A percentile compares a stretch with the other conserved stretches of the same genome.
These are phyloP conservation scores for Emmonsia crescens DNA, from an alignment of 2,329 filamentous ascomycete species.

Conservation along the genomic window DNA sequence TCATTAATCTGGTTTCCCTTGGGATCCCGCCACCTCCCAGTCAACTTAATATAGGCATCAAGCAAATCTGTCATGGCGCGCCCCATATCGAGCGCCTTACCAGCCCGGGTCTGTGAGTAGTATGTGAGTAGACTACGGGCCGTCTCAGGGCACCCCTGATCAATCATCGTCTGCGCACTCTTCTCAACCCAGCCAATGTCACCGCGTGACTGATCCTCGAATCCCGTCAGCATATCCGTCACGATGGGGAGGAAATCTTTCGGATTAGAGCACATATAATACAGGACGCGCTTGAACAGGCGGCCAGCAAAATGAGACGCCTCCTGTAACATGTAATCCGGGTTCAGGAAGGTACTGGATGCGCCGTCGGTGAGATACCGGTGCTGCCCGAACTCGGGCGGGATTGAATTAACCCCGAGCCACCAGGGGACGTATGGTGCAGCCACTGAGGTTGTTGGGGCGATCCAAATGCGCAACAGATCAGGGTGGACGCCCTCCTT, in stretches of 20 bases:
- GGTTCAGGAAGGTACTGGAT: background rate
- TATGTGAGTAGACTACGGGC: background rate
- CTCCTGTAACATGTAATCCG: background rate
- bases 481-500: background rate
- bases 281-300: background rate
- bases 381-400: background rate
- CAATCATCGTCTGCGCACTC: background rate
- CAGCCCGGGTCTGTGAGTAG: background rate
- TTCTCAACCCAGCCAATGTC: background rate
- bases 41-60: background rate
- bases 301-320: background rate
- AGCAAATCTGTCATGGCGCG: background rate
- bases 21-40: conserved; percentile 14
- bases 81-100: background rate
- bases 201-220: background rate
- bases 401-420: background rate
- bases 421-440: background rate
- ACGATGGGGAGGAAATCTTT: background rate
- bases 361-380: background rate
- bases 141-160: background rate
- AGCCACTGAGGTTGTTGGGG: background rate
- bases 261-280: background rate
- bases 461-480: background rate
- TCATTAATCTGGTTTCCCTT: conserved; percentile 25
- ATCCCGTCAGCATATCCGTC: background rate